Evolutionary conservation across 148 eudicot species (phyloP).

Genomic region (Camellia lanceoleosa): DNA sequence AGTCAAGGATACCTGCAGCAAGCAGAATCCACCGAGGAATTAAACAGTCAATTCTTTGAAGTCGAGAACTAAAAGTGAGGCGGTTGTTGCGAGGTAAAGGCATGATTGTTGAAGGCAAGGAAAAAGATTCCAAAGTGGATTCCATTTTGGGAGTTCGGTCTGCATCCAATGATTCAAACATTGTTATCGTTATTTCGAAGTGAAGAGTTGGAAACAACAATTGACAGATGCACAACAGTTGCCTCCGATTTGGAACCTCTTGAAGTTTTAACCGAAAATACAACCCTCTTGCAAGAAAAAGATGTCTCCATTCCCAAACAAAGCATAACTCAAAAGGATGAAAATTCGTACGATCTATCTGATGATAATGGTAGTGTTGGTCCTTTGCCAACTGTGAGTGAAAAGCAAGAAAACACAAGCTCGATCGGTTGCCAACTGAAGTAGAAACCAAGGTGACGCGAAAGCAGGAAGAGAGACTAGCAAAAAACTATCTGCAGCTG

Average conservation of each 20-base stretch:
- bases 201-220: slow-evolving; percentile 24
- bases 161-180: slow-evolving; percentile 15
- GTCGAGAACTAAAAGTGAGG: slow-evolving; percentile 22
- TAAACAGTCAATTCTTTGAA: slow-evolving; percentile 12
- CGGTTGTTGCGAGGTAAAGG: slow-evolving; percentile 11
- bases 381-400: slow-evolving; percentile 34
- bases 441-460: slow-evolving; percentile 40
- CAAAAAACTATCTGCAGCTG: slow-evolving; percentile 86
- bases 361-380: slow-evolving; percentile 2
- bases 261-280: slow-evolving; percentile 13
- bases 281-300: slow-evolving; percentile 16
- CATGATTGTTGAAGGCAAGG: slow-evolving; percentile 14
- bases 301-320: slow-evolving; percentile 19
- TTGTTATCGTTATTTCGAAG: slow-evolving; percentile 11
- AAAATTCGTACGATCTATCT: neutral
- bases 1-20: neutral
- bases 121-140: neutral
- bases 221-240: slow-evolving; percentile 11
- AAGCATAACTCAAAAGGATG: slow-evolving; percentile 15
- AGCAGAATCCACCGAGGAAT: neutral
- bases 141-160: slow-evolving; percentile 19
- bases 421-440: slow-evolving; percentile 23
- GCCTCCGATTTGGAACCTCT: neutral
- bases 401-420: slow-evolving; percentile 23
- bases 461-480: slow-evolving; percentile 60